Conservation (phyloP, 257 asterid species). For the Gentiana straminea region DNA sequence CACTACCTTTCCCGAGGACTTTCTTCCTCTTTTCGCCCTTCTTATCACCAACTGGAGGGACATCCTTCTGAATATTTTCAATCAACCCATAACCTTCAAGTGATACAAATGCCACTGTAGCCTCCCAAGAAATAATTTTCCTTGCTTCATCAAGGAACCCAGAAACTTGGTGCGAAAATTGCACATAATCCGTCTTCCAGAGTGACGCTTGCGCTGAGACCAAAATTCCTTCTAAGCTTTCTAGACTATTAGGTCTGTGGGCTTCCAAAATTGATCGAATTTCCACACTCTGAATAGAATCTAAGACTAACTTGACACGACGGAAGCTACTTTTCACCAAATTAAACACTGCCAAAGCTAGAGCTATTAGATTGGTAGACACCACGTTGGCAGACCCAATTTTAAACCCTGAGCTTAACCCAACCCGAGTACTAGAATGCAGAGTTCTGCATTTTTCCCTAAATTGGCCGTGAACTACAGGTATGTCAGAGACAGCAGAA, state of each 20-base stretch:
- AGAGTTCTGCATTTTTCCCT: constrained; percentile 45
- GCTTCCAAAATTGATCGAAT: constrained; percentile 24
- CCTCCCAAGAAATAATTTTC: constrained; percentile 72
- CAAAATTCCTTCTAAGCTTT: constrained; percentile 21
- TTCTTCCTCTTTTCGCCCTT: constrained; percentile 66
- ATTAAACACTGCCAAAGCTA: constrained; percentile 39
- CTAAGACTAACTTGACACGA: constrained; percentile 31
- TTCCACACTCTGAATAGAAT: constrained; percentile 21
- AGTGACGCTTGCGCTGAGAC: constrained; percentile 27
- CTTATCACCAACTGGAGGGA: constrained; percentile 14
- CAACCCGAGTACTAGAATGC: constrained; percentile 57
- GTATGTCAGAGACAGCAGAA: constrained; percentile 41
- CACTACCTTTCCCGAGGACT: constrained; percentile 70
- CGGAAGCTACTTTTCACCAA: constrained; percentile 47
- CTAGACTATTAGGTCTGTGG: constrained; percentile 6
- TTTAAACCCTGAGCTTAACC: constrained; percentile 58
- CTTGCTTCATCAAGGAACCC: constrained; percentile 39
- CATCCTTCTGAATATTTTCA: constrained; percentile 12
- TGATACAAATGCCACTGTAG: constrained; percentile 44
- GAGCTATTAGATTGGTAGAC: constrained; percentile 35
- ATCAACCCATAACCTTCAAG: constrained; percentile 36
- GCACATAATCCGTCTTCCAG: constrained; percentile 28
- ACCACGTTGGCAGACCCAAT: constrained; percentile 34
- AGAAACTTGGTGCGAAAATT: constrained; percentile 33
- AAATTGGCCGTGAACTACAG: constrained; percentile 54